Conservation (phyloP, 2,329 filamentous ascomycete genomes). For the Pseudogymnoascus sp. region DNA sequence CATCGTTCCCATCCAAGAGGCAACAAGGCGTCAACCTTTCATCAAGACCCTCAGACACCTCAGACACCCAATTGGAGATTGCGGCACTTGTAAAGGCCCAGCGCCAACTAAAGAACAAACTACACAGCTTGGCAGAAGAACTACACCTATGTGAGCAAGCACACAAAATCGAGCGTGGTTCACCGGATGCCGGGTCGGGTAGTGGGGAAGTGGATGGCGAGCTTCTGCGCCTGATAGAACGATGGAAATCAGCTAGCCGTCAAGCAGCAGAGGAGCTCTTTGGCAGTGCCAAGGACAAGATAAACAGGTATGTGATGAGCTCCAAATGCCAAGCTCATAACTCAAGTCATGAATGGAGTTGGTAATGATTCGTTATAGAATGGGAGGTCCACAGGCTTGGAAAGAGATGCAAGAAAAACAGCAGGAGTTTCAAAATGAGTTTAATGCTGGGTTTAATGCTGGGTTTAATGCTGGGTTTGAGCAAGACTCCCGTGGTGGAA, state of each 20-base stretch:
- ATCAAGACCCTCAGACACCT: background rate
- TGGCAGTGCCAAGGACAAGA: constrained; percentile 48
- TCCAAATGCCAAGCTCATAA: background rate
- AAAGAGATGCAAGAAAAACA: constrained; percentile 38
- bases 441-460: constrained; percentile 21
- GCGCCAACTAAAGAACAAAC: constrained; percentile 28
- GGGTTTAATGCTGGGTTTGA: constrained; percentile 30
- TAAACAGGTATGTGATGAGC: constrained; percentile 38
- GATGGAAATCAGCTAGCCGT: constrained; percentile 55
- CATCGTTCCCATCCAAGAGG: background rate
- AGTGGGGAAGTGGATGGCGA: constrained; percentile 39
- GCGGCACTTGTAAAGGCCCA: constrained; percentile 26
- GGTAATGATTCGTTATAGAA: constrained; percentile 25
- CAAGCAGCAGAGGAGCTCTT: constrained; percentile 63
- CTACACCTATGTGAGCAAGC: constrained; percentile 48
- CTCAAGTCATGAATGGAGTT: background rate
- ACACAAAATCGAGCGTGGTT: constrained; percentile 37
- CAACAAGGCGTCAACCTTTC: background rate
- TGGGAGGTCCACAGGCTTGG: constrained; percentile 56
- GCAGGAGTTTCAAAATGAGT: constrained; percentile 29
- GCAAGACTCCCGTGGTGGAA: constrained; percentile 26
- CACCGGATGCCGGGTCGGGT: constrained; percentile 12
- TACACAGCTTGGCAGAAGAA: constrained; percentile 29
- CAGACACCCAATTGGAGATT: constrained; percentile 19
- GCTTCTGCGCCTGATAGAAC: constrained; percentile 46